These are phyloP conservation scores for Helicosporidium sp. DNA, from an alignment of 139 green algal species.

Conservation along the genomic window DNA sequence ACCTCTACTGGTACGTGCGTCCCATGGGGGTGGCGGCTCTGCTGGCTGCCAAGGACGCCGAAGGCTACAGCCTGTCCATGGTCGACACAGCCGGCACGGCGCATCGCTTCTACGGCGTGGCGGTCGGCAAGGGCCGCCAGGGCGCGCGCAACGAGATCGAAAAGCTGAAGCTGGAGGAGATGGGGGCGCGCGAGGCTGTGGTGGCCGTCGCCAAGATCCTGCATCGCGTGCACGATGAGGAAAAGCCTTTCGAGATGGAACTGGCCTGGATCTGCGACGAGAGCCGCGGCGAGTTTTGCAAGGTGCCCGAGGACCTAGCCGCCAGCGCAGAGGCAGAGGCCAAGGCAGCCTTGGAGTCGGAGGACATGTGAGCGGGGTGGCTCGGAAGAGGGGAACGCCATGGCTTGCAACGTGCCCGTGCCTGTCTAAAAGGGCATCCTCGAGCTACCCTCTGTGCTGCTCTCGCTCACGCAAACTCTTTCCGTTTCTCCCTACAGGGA, in stretches of 20 bases:
- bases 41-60: constrained; percentile 57
- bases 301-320: constrained; percentile 54
- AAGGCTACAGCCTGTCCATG: constrained; percentile 74
- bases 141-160: constrained; percentile 94
- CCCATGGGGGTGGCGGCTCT: constrained; percentile 65
- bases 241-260: constrained; percentile 97
- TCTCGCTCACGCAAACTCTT: too few species aligned
- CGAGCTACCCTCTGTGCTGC: too few species aligned
- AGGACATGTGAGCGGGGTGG: constrained; percentile 46
- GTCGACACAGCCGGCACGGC: constrained; percentile 65
- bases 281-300: constrained; percentile 40
- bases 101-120: constrained; percentile 75
- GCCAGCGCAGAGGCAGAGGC: constrained; percentile 45
- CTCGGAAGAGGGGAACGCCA: too few species aligned
- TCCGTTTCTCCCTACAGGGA: too few species aligned
- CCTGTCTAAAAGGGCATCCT: too few species aligned
- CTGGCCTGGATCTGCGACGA: constrained; percentile 91
- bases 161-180: constrained; percentile 77
- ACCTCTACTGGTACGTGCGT: constrained; percentile 84
- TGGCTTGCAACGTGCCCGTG: too few species aligned
- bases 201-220: constrained; percentile 81
- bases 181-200: constrained; percentile 76
- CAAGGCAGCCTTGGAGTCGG: constrained; percentile 63
- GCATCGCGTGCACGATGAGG: constrained; percentile 82
- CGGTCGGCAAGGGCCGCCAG: constrained; percentile 88